A percentile compares a stretch with the other conserved stretches of the same genome.
phyloP scores from a whole-genome alignment of 352 stramenopile species.

The Aphanomyces invadans region DNA sequence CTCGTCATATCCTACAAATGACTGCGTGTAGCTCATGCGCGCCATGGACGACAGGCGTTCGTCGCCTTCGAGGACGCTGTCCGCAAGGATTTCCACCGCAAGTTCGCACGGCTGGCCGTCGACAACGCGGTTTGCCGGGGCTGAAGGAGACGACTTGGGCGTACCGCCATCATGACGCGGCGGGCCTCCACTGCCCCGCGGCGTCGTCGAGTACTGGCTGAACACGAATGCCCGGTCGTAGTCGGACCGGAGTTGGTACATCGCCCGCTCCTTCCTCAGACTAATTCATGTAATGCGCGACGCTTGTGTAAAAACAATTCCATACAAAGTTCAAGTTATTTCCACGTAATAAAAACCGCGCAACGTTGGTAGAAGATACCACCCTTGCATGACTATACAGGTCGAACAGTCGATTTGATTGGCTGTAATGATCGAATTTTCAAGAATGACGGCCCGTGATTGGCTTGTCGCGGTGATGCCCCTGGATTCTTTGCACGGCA shows the following conservation, averaged over 20 bases:
- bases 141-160: neutral
- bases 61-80: constrained; percentile 22
- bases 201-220: constrained; percentile 1
- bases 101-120: constrained; percentile 23
- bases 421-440: neutral
- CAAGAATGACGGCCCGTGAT: neutral
- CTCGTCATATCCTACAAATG: constrained; percentile 17
- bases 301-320: neutral
- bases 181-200: neutral
- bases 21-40: constrained; percentile 15
- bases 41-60: constrained; percentile 12
- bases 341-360: neutral
- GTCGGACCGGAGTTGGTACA: constrained; percentile 3
- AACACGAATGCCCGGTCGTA: neutral
- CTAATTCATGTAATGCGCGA: too few relatives aligned
- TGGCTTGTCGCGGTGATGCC: too few relatives aligned
- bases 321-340: neutral
- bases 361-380: neutral
- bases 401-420: neutral
- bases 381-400: neutral
- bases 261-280: too few relatives aligned
- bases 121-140: constrained; percentile 3
- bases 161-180: neutral
- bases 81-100: constrained; percentile 22
- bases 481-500: too few relatives aligned